Base-by-base conservation (phyloP, 2,329 filamentous ascomycete species). In the Verticillium nonalfalfae region DNA sequence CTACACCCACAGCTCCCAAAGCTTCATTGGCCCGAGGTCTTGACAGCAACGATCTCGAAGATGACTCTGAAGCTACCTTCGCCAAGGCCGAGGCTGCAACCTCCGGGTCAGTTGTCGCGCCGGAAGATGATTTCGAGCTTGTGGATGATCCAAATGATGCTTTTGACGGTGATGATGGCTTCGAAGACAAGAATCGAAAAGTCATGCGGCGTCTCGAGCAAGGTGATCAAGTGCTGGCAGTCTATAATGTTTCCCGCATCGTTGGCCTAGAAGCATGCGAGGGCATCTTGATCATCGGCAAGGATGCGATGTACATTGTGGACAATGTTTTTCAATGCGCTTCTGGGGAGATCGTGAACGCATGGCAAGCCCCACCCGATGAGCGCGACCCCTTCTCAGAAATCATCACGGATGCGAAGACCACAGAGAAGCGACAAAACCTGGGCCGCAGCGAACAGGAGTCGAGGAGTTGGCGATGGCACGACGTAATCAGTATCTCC, bases 171-270 rank as follows among this genome's bases (percentile, higher is more conserved):
- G 85, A 87, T 14, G 86, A 89, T 66, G 89, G 88, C 1, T 96
- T 96, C 65, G 96, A 99, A 74, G 96, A 99, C 74, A 98, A 97
- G 78, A 98, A 99, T 70, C 86, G 96, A 55, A 97, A 97, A 74
- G 94, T 99, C 55, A 96, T 98, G 92, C 86, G 95, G 59, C 94
- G 92, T 65, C 81, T 99, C 11, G 90, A 97, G 68, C 89, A 90
- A 13, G 93, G 93, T 5, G 95, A 99, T 69, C 86, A 93, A 61
- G 94, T 99, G 1, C 91, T 97, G 72, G 90, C 91, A 61, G 92
- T 97, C 1, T 96, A 92, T 80, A 99, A 99, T 68, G 89, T 98
- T 58, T 98, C 95, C 15, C 89, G 95, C 11, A 94, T 99, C 60
- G 88, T 97, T 36, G 95, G 95, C 10, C 81, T 99, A 4, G 95